Evolutionary conservation across 2,329 filamentous ascomycete genomes (phyloP).

Genomic region (Bertia moriformis): DNA sequence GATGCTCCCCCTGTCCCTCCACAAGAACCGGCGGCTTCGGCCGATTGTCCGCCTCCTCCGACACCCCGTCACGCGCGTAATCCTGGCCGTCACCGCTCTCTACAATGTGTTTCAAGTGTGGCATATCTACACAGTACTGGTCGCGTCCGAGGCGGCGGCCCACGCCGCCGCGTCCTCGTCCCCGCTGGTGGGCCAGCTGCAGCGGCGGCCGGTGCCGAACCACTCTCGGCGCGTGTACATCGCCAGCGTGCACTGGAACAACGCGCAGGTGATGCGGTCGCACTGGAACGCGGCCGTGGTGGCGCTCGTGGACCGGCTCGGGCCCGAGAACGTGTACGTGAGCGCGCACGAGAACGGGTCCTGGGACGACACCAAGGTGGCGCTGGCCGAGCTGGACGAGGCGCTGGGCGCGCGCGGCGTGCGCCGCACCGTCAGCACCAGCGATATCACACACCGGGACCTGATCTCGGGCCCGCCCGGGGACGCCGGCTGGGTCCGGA

Average conservation of each 20-base stretch:
- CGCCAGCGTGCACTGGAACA: constrained; percentile 56
- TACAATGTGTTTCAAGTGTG: constrained; percentile 23
- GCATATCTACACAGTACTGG: constrained; percentile 12
- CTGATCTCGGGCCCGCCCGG: constrained; percentile 29
- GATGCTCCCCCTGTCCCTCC: no score
- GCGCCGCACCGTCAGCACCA: constrained; percentile 36
- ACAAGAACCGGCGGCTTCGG: no score
- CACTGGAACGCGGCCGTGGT: constrained; percentile 51
- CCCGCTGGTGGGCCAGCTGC: no score
- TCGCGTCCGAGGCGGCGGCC: not conserved
- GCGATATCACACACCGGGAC: constrained; percentile 41
- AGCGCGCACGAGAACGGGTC: constrained; percentile 56
- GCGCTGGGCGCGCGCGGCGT: constrained; percentile 36
- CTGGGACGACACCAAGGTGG: constrained; percentile 52
- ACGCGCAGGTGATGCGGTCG: constrained; percentile 38
- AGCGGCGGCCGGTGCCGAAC: not conserved
- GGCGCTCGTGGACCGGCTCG: constrained; percentile 37
- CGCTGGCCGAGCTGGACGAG: constrained; percentile 38
- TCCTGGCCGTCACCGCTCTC: constrained; percentile 17
- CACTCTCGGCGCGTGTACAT: constrained; percentile 40
- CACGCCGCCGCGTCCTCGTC: not conserved
- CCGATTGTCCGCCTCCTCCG: constrained; percentile 21
- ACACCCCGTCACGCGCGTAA: constrained; percentile 16
- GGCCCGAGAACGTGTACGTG: constrained; percentile 51
- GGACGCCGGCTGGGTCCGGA: constrained; percentile 47